Evolutionary conservation across 83 land plant genomes (phyloP).

Genomic region (Picea abies): DNA sequence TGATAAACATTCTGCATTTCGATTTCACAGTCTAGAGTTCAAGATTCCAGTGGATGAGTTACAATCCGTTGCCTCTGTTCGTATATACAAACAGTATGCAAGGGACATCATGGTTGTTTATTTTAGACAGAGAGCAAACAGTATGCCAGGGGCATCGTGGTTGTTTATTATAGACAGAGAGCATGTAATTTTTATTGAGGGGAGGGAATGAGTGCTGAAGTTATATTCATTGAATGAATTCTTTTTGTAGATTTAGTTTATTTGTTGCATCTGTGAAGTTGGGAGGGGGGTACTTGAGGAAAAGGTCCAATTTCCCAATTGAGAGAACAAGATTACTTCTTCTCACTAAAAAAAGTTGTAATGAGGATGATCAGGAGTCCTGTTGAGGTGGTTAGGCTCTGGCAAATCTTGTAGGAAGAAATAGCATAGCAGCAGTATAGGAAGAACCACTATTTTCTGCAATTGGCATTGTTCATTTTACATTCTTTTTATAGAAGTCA

Average conservation of each 20-base stretch:
- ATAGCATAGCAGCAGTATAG: neutral
- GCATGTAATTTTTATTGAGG: slow-evolving; percentile 6
- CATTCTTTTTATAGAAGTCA: slow-evolving; percentile 3
- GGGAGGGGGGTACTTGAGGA: neutral
- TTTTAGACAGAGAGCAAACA: neutral
- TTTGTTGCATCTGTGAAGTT: slow-evolving; percentile 3
- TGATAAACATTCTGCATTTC: neutral
- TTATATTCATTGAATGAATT: slow-evolving; percentile 8
- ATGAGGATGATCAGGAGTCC: neutral
- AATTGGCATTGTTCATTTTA: neutral
- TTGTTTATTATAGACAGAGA: slow-evolving; percentile 11
- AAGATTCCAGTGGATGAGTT: neutral
- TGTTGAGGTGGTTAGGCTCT: neutral
- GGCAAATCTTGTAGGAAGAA: neutral
- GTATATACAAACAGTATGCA: neutral
- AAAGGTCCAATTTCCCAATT: slow-evolving; percentile 18
- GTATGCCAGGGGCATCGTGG: neutral
- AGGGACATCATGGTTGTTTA: slow-evolving; percentile 11
- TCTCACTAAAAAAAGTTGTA: neutral
- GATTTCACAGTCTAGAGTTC: neutral
- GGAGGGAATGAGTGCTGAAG: neutral
- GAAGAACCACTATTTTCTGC: neutral
- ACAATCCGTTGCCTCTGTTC: neutral
- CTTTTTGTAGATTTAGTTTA: slow-evolving; percentile 12
- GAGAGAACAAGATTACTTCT: neutral